These are phyloP conservation scores for Cucurbita ficifolia DNA, from an alignment of 306 rosid species.

Conservation along the genomic window DNA sequence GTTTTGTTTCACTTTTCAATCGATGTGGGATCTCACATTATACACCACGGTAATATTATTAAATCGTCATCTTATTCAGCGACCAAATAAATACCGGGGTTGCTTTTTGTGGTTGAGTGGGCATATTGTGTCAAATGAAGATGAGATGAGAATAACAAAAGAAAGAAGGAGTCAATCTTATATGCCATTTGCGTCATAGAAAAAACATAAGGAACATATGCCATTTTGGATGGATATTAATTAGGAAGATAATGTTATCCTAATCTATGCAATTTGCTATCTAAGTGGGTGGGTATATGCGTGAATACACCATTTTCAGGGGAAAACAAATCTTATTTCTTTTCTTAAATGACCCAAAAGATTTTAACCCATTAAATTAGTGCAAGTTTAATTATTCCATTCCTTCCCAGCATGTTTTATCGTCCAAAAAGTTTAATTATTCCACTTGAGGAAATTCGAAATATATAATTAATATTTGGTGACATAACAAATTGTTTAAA, in stretches of 20 bases:
- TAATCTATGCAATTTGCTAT: slow-evolving; percentile 2
- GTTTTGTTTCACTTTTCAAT: no score
- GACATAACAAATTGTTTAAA: neutral
- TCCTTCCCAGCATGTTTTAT: neutral
- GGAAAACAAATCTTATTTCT: neutral
- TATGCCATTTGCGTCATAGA: slow-evolving; percentile 1
- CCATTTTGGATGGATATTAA: slow-evolving; percentile 2
- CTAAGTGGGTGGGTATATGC: neutral
- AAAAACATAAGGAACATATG: slow-evolving; percentile 4
- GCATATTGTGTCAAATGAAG: neutral
- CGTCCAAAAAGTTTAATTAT: neutral
- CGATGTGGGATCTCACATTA: no score
- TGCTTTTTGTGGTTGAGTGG: neutral
- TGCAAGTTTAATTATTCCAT: neutral
- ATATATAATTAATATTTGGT: neutral
- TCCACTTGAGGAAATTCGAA: neutral
- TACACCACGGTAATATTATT: no score
- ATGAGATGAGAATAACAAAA: neutral
- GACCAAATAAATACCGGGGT: neutral
- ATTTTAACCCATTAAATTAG: neutral
- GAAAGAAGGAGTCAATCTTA: neutral
- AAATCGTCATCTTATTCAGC: no score
- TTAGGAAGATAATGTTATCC: slow-evolving; percentile 4
- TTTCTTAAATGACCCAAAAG: neutral
- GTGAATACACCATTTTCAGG: neutral